phyloP scores from a whole-genome alignment of 2,329 filamentous ascomycete genomes.

The Aschersonia sp. region DNA sequence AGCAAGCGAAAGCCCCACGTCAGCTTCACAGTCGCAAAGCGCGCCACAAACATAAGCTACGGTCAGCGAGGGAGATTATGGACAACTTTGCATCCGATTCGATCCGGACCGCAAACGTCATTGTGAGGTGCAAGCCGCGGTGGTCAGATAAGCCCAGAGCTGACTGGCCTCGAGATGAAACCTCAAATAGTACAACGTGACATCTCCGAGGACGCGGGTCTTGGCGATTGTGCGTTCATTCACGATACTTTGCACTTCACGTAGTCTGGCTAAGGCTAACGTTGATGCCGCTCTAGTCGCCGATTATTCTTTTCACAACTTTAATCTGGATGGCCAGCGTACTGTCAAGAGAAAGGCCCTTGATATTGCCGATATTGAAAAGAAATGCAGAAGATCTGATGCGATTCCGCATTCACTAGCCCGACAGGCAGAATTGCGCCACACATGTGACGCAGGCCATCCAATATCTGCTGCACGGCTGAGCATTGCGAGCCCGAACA shows the following conservation, averaged over 20 bases:
- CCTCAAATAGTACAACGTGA: not conserved
- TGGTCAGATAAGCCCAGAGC: not conserved
- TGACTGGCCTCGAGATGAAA: conserved; percentile 2
- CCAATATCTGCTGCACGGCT: not conserved
- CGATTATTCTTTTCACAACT: conserved; percentile 2
- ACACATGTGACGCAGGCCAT: no score
- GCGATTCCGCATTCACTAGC: not conserved
- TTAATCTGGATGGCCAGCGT: not conserved
- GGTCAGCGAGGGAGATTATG: conserved; percentile 32
- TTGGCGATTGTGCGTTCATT: not conserved
- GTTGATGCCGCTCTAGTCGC: not conserved
- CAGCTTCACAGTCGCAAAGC: not conserved
- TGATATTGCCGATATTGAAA: not conserved
- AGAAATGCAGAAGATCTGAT: not conserved
- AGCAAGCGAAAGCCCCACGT: not conserved
- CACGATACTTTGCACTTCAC: not conserved
- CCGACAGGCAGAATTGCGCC: not conserved
- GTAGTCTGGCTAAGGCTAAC: not conserved
- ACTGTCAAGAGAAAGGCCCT: not conserved
- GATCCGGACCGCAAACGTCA: conserved; percentile 1
- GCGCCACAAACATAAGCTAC: conserved; percentile 12
- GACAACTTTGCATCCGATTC: conserved; percentile 34
- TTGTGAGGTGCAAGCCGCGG: not conserved
- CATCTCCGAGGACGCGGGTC: not conserved
- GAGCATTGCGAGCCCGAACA: not conserved